Evolutionary conservation across 208 protist genomes (phyloP), one percentile per base, ranked within the genome.

Genomic region (Borovskyia barvae): DNA sequence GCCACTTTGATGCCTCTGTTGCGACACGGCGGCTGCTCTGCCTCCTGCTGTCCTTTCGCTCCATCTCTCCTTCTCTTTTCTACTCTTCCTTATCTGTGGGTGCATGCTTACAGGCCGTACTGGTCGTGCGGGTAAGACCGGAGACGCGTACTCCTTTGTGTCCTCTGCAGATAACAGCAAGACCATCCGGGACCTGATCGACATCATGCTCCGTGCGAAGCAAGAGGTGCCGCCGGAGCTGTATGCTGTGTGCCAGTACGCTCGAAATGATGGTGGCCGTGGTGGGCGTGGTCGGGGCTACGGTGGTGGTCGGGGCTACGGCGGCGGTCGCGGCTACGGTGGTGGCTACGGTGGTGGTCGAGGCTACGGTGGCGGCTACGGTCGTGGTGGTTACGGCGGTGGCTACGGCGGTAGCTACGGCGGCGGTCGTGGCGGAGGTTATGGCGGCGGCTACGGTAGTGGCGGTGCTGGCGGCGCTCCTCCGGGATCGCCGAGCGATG

Each of bases 81-180:
- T 14, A 66, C 43, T 48, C 26, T 45, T 19, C 22, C 17, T 14
- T 19, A 30, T 17, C 39, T 15, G 29, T 54, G 33, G 26, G 8
- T 47, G 32, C 0, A n/a, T 53, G n/a, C 42, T 1, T 36, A 69
- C 58, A 93, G 89, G 90, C 46, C 87, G 90, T 65, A 96, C 90
- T 17, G 90, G 90, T 48, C 82, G 90, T 72, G 90, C 90, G 25
- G 90, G 90, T 28, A 83, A 94, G 45, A 45, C 68, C 28, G 90
- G 90, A 36, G 87, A 94, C 65, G 84, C 90, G 9, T 92, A 93
- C 70, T 87, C 87, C 25, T 91, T 96, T 54, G 78, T 96, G 2
- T 85, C 80, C 70, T 56, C 56, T 14, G 64, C 54, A 3, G 85
- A 91, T 45, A 72, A 78, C 24, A 66, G 67, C 45, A 95, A 95